phyloP scores from a whole-genome alignment of 495 filamentous ascomycete genomes.

The Hypoxylon subgilvum region DNA sequence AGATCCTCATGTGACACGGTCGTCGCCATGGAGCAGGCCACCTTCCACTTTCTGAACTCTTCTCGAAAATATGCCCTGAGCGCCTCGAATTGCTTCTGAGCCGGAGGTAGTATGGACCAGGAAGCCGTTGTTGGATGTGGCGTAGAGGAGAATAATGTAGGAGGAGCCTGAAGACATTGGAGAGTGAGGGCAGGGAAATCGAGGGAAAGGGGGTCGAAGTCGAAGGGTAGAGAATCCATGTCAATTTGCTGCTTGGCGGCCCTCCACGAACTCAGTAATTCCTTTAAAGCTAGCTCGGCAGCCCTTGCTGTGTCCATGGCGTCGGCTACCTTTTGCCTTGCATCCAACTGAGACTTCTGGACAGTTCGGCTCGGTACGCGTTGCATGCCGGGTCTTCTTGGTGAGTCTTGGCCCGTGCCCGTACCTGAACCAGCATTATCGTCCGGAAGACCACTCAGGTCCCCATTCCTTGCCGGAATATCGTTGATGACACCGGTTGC shows the following conservation, averaged over 20 bases:
- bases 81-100: constrained; percentile 70
- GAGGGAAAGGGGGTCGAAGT: constrained; percentile 80
- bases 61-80: constrained; percentile 68
- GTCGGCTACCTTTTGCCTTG: constrained; percentile 62
- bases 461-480: constrained; percentile 56
- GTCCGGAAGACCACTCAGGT: constrained; percentile 36
- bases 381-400: constrained; percentile 44
- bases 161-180: constrained; percentile 77
- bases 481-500: constrained; percentile 82
- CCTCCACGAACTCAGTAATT: constrained; percentile 76
- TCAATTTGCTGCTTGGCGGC: constrained; percentile 71
- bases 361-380: constrained; percentile 52
- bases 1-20: constrained; percentile 50
- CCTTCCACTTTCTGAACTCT: constrained; percentile 68
- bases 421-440: constrained; percentile 29
- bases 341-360: constrained; percentile 63
- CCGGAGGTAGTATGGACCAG: constrained; percentile 77
- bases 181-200: constrained; percentile 83
- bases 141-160: constrained; percentile 72
- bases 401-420: constrained; percentile 17
- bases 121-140: constrained; percentile 72
- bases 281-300: constrained; percentile 81
- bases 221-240: constrained; percentile 65
- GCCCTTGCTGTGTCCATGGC: constrained; percentile 76
- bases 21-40: constrained; percentile 49